Base-by-base conservation (phyloP, 2,329 filamentous ascomycete genomes). In the Aureobasidium uvarum region DNA sequence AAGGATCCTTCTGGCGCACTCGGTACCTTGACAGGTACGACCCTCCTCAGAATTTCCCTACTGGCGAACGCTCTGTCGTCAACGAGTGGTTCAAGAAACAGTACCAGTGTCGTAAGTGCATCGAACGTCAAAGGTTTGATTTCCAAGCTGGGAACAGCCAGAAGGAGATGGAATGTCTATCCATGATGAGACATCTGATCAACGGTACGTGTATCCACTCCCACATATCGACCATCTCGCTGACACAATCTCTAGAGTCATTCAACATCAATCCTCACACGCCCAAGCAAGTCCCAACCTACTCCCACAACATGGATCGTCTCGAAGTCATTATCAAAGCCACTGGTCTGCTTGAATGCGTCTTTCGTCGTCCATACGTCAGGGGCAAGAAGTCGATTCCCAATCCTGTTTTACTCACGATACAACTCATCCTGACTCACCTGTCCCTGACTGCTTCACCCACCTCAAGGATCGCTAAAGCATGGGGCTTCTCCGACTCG, bases 1-100 rank as follows among this genome's bases (percentile, higher is more conserved):
- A 74, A 11, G 65, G 69, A 28, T 79, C 77, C 7, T 80, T 84
- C 70, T 85, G 83, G 83, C 77, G 79, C 41, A 68, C 70, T 43
- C 76, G 74, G 20, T 85, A 81, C 68, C 70, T 74, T 16, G 64
- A 72, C 25, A 73, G 65, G 31, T 85, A 79, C 68, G 82, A 83
- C 38, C 65, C 69, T 25, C 41, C 51, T 36, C n/a, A 56, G 67
- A 8, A 67, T 4, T 41, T 66, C 0, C 66, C 46, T 6, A 10
- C 31, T 39, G 41, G 38, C 13, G 45, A 68, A 56, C 62, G 54
- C 31, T 48, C 72, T 51, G 58, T 62, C 63, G 51, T 65, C 62
- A 75, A 76, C 62, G 55, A 68, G 10, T 68, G 75, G 7, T 69
- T 80, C 65, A 76, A 74, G 66, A 71, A 70, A 8, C 51, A 72